Conservation (phyloP, 2,329 filamentous ascomycete species). For the Cyanodermella asteris region DNA sequence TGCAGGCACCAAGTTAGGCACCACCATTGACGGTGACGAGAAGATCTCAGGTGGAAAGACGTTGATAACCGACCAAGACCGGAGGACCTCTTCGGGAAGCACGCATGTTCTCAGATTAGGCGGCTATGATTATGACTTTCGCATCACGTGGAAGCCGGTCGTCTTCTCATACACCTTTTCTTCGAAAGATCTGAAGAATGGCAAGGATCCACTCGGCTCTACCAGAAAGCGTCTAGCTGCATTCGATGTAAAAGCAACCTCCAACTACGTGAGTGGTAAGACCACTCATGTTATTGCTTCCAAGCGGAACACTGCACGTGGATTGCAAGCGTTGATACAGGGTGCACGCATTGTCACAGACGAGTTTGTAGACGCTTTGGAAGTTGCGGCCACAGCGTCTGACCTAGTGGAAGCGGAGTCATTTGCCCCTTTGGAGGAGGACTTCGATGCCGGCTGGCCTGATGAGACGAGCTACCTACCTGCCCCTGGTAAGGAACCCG, state of each 20-base stretch:
- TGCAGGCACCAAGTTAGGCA: conserved; percentile 65
- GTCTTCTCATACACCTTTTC: conserved; percentile 66
- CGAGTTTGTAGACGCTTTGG: conserved; percentile 51
- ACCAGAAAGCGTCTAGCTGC: conserved; percentile 50
- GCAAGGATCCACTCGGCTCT: conserved; percentile 35
- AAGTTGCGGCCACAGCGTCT: conserved; percentile 32
- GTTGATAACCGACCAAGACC: too few species aligned
- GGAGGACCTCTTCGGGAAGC: too few species aligned
- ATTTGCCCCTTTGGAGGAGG: conserved; percentile 43
- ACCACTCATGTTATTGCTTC: conserved; percentile 79
- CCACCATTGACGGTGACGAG: conserved; percentile 49
- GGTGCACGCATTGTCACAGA: conserved; percentile 55
- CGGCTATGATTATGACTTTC: conserved; percentile 14
- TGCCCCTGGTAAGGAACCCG: conserved; percentile 51
- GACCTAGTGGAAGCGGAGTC: conserved; percentile 29
- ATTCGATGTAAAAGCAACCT: conserved; percentile 69
- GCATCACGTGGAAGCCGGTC: conserved; percentile 57
- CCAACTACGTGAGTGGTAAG: conserved; percentile 43
- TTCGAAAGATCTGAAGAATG: conserved; percentile 41
- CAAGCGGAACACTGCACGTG: conserved; percentile 76
- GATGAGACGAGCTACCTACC: conserved; percentile 50
- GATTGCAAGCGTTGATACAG: conserved; percentile 67
- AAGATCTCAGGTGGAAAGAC: conserved; percentile 35
- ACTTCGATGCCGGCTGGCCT: conserved; percentile 66
- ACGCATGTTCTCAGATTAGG: not conserved